Base-by-base conservation (phyloP, 306 rosid genomes). In the Begonia fuchsioides region DNA sequence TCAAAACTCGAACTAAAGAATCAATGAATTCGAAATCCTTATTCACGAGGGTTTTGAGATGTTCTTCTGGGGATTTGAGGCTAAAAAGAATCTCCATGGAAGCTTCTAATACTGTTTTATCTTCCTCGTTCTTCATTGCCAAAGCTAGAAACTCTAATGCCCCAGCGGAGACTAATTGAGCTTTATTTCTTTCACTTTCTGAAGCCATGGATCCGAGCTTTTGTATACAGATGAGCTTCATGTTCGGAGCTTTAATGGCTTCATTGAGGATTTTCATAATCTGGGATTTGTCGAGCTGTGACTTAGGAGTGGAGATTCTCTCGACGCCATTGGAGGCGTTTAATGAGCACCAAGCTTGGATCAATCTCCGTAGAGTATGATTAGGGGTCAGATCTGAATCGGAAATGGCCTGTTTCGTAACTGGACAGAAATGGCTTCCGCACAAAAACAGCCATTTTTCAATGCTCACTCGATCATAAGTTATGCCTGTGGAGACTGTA, bases 341-440 rank as follows among this genome's bases (percentile, higher is more conserved):
- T 40, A 87, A 72, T 6, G 77, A 75, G 68, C 96, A 83, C 96
- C 94, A 80, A 19, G 77, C 15, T 57, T 87, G 96, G 66, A 87
- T 87, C 61, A 87, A 48, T 12, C 96, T 69, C 5, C 87, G 77
- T 0, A 87, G 82, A 9, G 82, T 76, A 65, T 80, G 94, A 65
- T 87, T 87, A 46, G 96, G 96, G 1, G 81, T 87, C 14, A 79
- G 62, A 57, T 75, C 81, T 11, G 54, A 32, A 13, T 51, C 55
- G 6, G 44, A n/a, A 9, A 82, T 17, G 1, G 73, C 32, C 38
- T 69, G 80, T 15, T 73, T 87, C 0, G 94, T 80, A 1, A 71
- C 76, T 1, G 96, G 96, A 51, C 96, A 87, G 6, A 72, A 53
- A 0, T 38, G 47, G 57, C 62, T 73, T 17, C 72, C 72, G 79